phyloP scores from a whole-genome alignment of 441 rosid genomes.

The Monsonia emarginata region DNA sequence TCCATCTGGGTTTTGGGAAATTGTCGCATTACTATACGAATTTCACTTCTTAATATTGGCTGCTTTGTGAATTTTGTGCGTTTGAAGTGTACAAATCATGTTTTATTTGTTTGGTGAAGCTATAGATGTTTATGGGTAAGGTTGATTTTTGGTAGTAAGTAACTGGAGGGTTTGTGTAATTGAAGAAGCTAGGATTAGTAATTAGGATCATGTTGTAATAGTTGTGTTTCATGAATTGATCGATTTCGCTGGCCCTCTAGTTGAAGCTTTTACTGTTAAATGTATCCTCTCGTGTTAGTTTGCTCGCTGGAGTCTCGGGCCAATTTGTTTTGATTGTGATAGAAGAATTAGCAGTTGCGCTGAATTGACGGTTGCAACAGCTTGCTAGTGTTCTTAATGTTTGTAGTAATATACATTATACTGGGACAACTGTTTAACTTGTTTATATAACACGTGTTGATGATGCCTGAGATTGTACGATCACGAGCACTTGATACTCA shows the following conservation, averaged over 20 bases:
- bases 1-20: slow-evolving; percentile 16
- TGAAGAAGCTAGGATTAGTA: no score
- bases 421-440: background rate
- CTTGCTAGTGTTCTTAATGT: background rate
- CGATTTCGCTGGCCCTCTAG: background rate
- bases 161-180: background rate
- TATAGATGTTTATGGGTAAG: background rate
- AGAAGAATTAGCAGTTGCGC: background rate
- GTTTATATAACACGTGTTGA: background rate
- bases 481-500: background rate
- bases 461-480: no score
- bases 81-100: background rate
- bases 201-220: background rate
- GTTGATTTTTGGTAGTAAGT: background rate
- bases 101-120: background rate
- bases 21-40: slow-evolving; percentile 3
- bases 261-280: background rate
- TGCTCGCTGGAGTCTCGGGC: background rate
- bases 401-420: background rate
- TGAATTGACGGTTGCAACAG: background rate
- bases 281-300: background rate
- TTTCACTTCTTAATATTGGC: background rate
- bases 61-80: background rate
- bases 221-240: background rate
- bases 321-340: background rate